These are phyloP conservation scores for Kluyveromyces marxianus DNA, from an alignment of 1,139 yeast species.

Conservation along the genomic window DNA sequence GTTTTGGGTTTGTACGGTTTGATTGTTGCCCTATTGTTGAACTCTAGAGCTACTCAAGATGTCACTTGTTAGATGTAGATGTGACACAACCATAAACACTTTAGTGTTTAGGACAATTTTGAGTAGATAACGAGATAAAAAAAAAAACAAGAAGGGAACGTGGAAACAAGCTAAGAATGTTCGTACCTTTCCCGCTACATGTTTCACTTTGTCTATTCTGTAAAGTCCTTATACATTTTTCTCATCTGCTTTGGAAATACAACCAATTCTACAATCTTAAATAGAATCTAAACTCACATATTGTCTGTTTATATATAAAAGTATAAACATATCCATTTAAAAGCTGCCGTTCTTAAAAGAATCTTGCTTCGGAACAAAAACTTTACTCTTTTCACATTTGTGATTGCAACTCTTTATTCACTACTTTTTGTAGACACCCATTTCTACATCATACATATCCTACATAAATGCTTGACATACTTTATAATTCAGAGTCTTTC, in stretches of 20 bases:
- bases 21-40: constrained; percentile 8
- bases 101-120: no score
- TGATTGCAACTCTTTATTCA: no score
- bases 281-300: neutral
- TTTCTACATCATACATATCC: neutral
- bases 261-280: neutral
- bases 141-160: no score
- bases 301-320: neutral
- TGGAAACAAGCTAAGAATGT: no score
- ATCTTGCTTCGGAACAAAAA: no score
- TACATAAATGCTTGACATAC: constrained; percentile 28
- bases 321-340: constrained; percentile 1
- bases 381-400: no score
- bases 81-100: no score
- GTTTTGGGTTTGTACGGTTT: constrained; percentile 77
- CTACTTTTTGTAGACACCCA: neutral
- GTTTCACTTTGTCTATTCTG: no score
- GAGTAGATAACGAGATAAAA: no score
- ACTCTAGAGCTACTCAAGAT: constrained; percentile 89
- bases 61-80: constrained; percentile 53
- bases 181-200: no score
- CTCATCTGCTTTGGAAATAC: neutral
- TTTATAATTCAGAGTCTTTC: constrained; percentile 22
- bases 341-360: no score
- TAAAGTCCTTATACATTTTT: no score